Evolutionary conservation across 805 yeast genomes (phyloP).

Genomic region (Yamadazyma scolyti): DNA sequence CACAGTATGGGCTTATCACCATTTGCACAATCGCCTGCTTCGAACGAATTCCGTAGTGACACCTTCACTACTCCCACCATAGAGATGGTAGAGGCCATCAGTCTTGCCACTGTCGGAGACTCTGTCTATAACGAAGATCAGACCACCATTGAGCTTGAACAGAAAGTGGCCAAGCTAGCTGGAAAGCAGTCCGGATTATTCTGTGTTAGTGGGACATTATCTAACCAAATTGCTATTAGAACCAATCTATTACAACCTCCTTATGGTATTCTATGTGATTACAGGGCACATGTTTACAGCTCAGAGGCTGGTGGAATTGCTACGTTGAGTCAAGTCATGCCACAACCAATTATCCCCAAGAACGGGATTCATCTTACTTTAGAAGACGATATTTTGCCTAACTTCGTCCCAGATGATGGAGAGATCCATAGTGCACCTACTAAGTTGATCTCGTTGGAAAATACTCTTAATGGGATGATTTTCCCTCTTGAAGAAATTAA

Average conservation of each 20-base stretch:
- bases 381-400: conserved; percentile 74
- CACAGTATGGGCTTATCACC: conserved; percentile 13
- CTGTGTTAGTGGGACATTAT: conserved; percentile 86
- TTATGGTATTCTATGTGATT: conserved; percentile 79
- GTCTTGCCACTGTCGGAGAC: conserved; percentile 67
- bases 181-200: conserved; percentile 80
- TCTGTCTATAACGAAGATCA: conserved; percentile 85
- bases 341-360: conserved; percentile 71
- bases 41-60: conserved; percentile 55
- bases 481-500: conserved; percentile 76
- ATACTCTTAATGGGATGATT: conserved; percentile 80
- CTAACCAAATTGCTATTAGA: conserved; percentile 83
- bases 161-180: conserved; percentile 58
- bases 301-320: conserved; percentile 93
- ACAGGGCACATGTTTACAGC: conserved; percentile 76
- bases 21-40: conserved; percentile 21
- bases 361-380: conserved; percentile 76
- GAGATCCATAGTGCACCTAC: conserved; percentile 91
- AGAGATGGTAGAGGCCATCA: conserved; percentile 60
- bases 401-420: conserved; percentile 66
- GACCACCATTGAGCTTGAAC: conserved; percentile 63
- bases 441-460: conserved; percentile 76
- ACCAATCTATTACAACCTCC: conserved; percentile 79
- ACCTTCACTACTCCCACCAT: conserved; percentile 87
- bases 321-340: conserved; percentile 88